These are phyloP conservation scores for Hypericum perforatum DNA, from an alignment of 345 rosid genomes.

Conservation along the genomic window DNA sequence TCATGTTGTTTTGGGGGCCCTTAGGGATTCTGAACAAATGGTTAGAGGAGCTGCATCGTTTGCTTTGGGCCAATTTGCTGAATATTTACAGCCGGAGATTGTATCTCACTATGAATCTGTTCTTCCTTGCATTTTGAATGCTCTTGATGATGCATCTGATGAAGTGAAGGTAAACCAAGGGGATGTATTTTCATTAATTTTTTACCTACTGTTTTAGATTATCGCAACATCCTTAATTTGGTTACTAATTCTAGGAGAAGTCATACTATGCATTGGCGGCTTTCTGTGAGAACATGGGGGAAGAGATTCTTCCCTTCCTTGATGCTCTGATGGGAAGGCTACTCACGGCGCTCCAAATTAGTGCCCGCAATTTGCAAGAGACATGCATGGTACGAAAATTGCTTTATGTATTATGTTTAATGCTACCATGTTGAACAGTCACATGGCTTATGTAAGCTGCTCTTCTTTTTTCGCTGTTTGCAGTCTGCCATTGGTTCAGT, in stretches of 20 bases:
- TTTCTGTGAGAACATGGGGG: conserved; percentile 98
- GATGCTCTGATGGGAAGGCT: conserved; percentile 90
- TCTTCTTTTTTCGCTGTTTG: conserved; percentile 15
- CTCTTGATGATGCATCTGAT: conserved; percentile 87
- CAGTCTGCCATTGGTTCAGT: conserved; percentile 98
- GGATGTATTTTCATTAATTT: conserved; percentile 1
- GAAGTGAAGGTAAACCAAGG: conserved; percentile 76
- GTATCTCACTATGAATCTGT: conserved; percentile 67
- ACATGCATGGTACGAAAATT: conserved; percentile 80
- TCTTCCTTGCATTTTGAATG: conserved; percentile 85
- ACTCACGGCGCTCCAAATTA: conserved; percentile 66
- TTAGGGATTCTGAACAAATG: conserved; percentile 90
- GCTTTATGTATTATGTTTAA: not conserved
- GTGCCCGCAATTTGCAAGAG: conserved; percentile 90
- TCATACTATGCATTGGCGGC: conserved; percentile 98
- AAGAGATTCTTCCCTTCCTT: conserved; percentile 82
- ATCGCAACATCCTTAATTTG: conserved; percentile 9
- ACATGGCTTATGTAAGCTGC: not conserved
- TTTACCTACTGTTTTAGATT: not conserved
- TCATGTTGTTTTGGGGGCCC: conserved; percentile 64
- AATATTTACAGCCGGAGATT: conserved; percentile 97
- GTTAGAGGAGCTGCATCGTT: conserved; percentile 99
- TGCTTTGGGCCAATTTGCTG: conserved; percentile 97
- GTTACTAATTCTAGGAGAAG: conserved; percentile 49
- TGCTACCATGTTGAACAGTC: conserved; percentile 1